Base-by-base conservation (phyloP, 345 rosid species). In the Dimocarpus longan region DNA sequence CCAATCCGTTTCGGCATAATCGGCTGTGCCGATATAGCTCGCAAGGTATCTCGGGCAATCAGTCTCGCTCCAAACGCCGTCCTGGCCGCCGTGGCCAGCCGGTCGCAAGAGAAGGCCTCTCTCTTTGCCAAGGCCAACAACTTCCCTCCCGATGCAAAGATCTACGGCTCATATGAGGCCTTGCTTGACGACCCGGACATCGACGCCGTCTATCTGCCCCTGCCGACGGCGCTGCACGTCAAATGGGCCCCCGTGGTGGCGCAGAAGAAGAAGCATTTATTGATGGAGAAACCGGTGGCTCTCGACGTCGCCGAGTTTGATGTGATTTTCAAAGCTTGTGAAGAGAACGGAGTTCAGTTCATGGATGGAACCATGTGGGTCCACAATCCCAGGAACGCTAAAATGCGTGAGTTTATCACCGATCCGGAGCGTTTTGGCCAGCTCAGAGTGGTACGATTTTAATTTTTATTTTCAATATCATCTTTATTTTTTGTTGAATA, bases 331-430 rank as follows among this genome's bases (percentile, higher is more conserved):
- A 86, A 79, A 79, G 93, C 92, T 22, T 92, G 99, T 63, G 92
- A 88, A 4, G 87, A 81, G 65, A 88, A 87, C 37, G 91, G 89
- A 22, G 85, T 93, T 24, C 98, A 93, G 90, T 66, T 93, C 71
- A 91, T 93, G 98, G 98, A 95, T 68, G 98, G 97, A 6, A 90
- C 97, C 66, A 91, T 90, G 96, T 92, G 97, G 99, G 78, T 95
- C 82, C 97, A 95, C 43, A 74, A 92, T 77, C 96, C 95, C 19
- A 80, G 98, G 74, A 89, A 93, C 8, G 76, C 76, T 3, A 71
- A 80, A 82, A 89, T 93, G 90, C 79, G 57, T 39, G 86, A 88
- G 19, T 91, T 90, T 70, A 6, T 95, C 8, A 22, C 54, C 26
- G 91, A 93, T 79, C 71, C 79, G 62, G 84, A 79, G 24, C 82